Conservation (phyloP, 2,329 filamentous ascomycete genomes). For the Ceratocystis alfenasii region DNA sequence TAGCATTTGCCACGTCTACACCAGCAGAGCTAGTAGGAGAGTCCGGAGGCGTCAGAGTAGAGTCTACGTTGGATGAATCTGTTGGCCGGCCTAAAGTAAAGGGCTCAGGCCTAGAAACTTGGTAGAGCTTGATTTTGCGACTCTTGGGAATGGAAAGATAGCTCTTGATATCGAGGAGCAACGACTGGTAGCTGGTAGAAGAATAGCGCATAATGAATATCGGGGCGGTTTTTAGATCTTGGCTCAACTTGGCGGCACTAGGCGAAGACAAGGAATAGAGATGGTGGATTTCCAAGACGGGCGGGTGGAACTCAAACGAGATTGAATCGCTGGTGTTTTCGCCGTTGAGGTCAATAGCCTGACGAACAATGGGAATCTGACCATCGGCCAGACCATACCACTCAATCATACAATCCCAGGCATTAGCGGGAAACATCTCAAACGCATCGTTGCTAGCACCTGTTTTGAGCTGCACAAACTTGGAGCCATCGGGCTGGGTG, state of each 20-base stretch:
- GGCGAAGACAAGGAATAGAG: slow-evolving; percentile 49
- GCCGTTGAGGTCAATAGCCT: slow-evolving; percentile 62
- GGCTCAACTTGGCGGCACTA: slow-evolving; percentile 44
- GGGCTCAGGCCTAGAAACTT: slow-evolving; percentile 39
- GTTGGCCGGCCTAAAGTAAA: slow-evolving; percentile 23
- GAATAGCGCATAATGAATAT: slow-evolving; percentile 61
- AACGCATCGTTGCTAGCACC: slow-evolving; percentile 60
- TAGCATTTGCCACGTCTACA: slow-evolving; percentile 26
- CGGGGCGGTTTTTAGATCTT: slow-evolving; percentile 48
- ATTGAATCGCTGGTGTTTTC: slow-evolving; percentile 40
- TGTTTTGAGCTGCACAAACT: slow-evolving; percentile 62
- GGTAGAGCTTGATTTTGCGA: slow-evolving; percentile 69
- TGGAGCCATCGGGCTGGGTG: slow-evolving; percentile 36
- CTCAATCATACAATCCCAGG: slow-evolving; percentile 67
- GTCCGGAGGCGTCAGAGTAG: slow-evolving; percentile 33
- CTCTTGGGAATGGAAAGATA: slow-evolving; percentile 53
- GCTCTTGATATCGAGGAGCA: slow-evolving; percentile 62
- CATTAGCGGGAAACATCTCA: slow-evolving; percentile 62
- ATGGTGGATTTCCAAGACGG: slow-evolving; percentile 73
- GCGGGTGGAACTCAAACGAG: slow-evolving; percentile 72
- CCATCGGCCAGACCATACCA: slow-evolving; percentile 70
- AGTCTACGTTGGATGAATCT: slow-evolving; percentile 18
- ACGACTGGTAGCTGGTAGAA: slow-evolving; percentile 57
- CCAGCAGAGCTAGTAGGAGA: slow-evolving; percentile 31
- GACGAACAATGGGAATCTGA: slow-evolving; percentile 60